These are phyloP conservation scores for Dactylellina drechsleri DNA, from an alignment of 2,329 filamentous ascomycete species.

Conservation along the genomic window DNA sequence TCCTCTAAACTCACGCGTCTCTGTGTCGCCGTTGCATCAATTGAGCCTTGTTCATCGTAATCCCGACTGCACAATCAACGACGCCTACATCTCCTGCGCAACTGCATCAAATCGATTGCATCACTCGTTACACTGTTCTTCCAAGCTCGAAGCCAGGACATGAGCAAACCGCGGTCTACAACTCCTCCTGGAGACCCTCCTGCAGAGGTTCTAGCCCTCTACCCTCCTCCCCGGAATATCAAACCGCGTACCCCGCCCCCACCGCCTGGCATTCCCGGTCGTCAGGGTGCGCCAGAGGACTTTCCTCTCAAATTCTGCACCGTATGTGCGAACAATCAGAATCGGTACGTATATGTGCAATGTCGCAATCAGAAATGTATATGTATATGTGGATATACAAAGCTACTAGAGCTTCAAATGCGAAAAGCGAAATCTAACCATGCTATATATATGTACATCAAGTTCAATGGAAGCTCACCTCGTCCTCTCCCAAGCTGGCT, in stretches of 20 bases:
- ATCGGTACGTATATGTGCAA: conserved; percentile 70
- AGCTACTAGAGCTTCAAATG: neutral
- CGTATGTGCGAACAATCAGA: conserved; percentile 98
- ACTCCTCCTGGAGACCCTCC: conserved; percentile 51
- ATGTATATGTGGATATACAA: neutral
- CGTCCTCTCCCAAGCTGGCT: conserved; percentile 82
- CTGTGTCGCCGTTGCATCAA: too few relatives aligned
- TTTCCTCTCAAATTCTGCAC: conserved; percentile 84
- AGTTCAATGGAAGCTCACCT: conserved; percentile 99
- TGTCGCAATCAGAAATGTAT: neutral
- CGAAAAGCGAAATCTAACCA: neutral
- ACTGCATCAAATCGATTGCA: too few relatives aligned
- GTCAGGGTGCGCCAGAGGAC: conserved; percentile 64
- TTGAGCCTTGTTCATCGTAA: too few relatives aligned
- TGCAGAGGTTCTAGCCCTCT: conserved; percentile 44
- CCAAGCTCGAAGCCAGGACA: neutral
- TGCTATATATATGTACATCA: conserved; percentile 43
- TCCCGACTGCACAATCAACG: too few relatives aligned
- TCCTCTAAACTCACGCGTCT: too few relatives aligned
- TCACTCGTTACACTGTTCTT: too few relatives aligned
- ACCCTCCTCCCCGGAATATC: conserved; percentile 29
- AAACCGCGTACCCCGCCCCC: conserved; percentile 45
- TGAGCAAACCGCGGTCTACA: conserved; percentile 49
- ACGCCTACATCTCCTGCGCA: too few relatives aligned
- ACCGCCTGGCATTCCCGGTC: conserved; percentile 46